phyloP scores from a whole-genome alignment of 352 stramenopile species.

The Phytophthora melonis region DNA sequence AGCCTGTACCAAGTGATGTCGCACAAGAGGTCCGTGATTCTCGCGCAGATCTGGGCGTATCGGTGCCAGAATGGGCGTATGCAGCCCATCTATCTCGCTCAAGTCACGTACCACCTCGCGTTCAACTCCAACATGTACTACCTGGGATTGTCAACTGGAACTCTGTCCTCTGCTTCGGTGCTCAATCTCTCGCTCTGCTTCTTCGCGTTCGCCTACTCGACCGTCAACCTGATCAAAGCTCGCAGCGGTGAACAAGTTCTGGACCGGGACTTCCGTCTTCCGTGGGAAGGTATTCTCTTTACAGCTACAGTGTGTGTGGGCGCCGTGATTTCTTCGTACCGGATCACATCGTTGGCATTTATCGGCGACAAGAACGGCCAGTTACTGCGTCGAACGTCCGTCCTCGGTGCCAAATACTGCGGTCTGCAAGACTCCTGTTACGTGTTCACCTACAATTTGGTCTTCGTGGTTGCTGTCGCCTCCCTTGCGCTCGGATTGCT shows the following conservation, averaged over 20 bases:
- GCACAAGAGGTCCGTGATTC: conserved; percentile 30
- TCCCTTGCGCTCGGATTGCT: conserved; percentile 22
- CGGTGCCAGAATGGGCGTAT: conserved; percentile 39
- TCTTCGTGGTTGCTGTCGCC: conserved; percentile 16
- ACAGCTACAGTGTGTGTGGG: conserved; percentile 5
- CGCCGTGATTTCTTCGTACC: conserved; percentile 17
- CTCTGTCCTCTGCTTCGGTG: conserved; percentile 25
- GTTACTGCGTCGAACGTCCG: conserved; percentile 30
- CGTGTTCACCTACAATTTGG: conserved; percentile 38
- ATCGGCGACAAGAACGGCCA: conserved; percentile 34
- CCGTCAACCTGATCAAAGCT: conserved; percentile 35
- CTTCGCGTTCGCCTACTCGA: conserved; percentile 32
- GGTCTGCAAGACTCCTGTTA: conserved; percentile 39
- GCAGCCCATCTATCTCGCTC: conserved; percentile 37
- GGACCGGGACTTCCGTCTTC: conserved; percentile 29
- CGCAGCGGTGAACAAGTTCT: conserved; percentile 27
- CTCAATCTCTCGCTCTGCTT: conserved; percentile 29
- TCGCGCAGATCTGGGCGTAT: conserved; percentile 36
- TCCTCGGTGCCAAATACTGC: conserved; percentile 33
- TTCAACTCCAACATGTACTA: conserved; percentile 44
- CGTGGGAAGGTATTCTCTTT: conserved; percentile 30
- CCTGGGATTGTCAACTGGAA: conserved; percentile 30
- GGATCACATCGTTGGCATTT: conserved; percentile 16
- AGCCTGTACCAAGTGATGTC: conserved; percentile 40
- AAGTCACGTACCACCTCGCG: conserved; percentile 38